phyloP scores from a whole-genome alignment of 768 basidiomycete species.

The Rhodotorula graminis region DNA sequence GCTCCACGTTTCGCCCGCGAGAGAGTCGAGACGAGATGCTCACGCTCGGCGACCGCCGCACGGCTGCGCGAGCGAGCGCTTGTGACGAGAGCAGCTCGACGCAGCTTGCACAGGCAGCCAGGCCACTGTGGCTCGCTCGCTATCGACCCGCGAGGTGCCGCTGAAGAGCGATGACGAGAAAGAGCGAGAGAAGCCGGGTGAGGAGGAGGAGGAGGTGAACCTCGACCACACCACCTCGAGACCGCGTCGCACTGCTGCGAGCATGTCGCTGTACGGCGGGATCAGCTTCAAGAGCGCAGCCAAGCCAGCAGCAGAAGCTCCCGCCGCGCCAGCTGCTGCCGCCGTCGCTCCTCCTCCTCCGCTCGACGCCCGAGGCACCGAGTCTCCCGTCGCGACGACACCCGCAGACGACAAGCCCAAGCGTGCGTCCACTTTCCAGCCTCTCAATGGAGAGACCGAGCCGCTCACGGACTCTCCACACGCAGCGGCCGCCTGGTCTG shows the following conservation, averaged over 20 bases:
- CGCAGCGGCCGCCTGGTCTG: conserved; percentile 30
- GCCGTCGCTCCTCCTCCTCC: not conserved
- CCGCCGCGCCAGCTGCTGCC: not conserved
- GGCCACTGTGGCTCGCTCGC: no score
- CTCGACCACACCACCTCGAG: not conserved
- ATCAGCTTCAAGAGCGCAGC: conserved; percentile 14
- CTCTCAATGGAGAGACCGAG: not conserved
- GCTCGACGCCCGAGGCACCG: not conserved
- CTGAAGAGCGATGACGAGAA: no score
- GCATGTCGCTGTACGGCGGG: conserved; percentile 29
- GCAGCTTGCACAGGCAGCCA: no score
- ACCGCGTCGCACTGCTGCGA: not conserved
- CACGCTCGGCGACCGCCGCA: no score
- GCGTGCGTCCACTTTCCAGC: not conserved
- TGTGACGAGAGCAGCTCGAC: no score
- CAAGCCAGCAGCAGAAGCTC: not conserved
- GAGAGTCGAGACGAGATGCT: no score
- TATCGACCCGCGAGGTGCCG: no score
- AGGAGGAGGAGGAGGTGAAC: no score
- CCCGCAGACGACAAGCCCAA: conserved; percentile 21
- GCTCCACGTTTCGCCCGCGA: no score
- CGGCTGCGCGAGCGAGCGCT: no score
- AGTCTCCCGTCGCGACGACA: no score
- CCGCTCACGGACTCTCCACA: not conserved
- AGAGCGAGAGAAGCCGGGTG: no score